phyloP scores from a whole-genome alignment of 2,329 filamentous ascomycete genomes.

The Fusarium sp. region DNA sequence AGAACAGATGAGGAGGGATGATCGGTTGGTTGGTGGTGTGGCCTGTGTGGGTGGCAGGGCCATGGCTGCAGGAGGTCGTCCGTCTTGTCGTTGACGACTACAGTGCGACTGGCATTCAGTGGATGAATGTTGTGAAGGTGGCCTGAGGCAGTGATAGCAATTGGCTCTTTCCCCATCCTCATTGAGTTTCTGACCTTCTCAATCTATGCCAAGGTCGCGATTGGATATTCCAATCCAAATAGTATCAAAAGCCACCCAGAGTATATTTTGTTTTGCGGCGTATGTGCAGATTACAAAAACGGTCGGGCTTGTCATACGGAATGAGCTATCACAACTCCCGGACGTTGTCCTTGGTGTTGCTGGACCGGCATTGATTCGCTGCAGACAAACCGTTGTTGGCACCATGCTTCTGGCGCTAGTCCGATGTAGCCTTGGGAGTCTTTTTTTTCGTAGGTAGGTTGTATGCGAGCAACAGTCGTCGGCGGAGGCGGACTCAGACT shows the following conservation, averaged over 20 bases:
- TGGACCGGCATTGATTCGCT: constrained; percentile 1
- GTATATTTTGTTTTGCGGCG: neutral
- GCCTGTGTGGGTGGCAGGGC: neutral
- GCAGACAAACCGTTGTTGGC: constrained; percentile 8
- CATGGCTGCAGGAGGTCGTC: neutral
- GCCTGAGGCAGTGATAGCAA: neutral
- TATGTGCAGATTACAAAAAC: neutral
- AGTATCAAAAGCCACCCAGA: constrained; percentile 5
- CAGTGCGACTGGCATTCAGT: neutral
- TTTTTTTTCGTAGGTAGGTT: neutral
- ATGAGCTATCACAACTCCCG: constrained; percentile 1
- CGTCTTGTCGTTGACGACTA: neutral
- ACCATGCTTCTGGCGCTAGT: constrained; percentile 18
- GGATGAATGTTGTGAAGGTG: neutral
- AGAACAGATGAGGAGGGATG: constrained; percentile 17
- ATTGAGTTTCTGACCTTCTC: neutral
- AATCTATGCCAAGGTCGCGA: neutral
- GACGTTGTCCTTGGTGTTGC: neutral
- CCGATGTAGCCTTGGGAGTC: neutral
- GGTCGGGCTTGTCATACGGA: neutral
- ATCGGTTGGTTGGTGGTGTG: neutral
- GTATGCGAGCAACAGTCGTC: neutral
- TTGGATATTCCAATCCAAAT: neutral
- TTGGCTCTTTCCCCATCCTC: neutral
- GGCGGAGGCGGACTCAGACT: neutral